These are phyloP conservation scores for Boletus sp. DNA, from an alignment of 768 basidiomycete species.

Conservation along the genomic window DNA sequence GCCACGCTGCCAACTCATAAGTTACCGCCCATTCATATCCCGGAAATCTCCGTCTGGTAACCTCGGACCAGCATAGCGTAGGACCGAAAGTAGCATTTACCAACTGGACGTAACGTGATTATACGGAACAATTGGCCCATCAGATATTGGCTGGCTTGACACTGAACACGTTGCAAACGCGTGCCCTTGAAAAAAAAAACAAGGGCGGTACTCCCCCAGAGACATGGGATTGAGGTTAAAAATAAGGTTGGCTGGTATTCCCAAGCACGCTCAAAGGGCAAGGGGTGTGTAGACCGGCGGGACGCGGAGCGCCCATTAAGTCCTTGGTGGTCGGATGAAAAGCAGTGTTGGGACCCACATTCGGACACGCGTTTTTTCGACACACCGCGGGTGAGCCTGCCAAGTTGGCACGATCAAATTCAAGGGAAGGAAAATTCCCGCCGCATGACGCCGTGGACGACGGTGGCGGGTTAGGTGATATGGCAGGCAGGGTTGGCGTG, in stretches of 20 bases:
- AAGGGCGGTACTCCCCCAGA: not conserved
- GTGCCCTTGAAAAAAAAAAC: not conserved
- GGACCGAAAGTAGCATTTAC: conserved; percentile 2
- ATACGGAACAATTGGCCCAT: not conserved
- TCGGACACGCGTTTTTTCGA: not conserved
- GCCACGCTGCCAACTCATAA: conserved; percentile 15
- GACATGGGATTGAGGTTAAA: not conserved
- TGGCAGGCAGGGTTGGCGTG: not conserved
- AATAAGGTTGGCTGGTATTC: not conserved
- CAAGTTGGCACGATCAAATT: not conserved
- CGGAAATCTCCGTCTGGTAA: not conserved
- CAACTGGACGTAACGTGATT: conserved; percentile 17
- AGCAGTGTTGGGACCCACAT: conserved; percentile 6
- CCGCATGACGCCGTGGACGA: no score
- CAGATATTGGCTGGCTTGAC: conserved; percentile 9
- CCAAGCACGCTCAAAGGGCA: not conserved
- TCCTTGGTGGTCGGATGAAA: conserved; percentile 20
- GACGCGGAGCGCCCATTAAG: conserved; percentile 12
- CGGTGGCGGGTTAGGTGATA: not conserved
- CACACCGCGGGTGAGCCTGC: not conserved
- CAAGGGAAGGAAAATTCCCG: no score
- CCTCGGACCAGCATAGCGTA: not conserved
- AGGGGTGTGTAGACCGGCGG: not conserved
- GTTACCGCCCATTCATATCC: not conserved
- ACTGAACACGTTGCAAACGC: conserved; percentile 24